Conservation (phyloP, 176 grass and related monocot species). For the Avena insularis region DNA sequence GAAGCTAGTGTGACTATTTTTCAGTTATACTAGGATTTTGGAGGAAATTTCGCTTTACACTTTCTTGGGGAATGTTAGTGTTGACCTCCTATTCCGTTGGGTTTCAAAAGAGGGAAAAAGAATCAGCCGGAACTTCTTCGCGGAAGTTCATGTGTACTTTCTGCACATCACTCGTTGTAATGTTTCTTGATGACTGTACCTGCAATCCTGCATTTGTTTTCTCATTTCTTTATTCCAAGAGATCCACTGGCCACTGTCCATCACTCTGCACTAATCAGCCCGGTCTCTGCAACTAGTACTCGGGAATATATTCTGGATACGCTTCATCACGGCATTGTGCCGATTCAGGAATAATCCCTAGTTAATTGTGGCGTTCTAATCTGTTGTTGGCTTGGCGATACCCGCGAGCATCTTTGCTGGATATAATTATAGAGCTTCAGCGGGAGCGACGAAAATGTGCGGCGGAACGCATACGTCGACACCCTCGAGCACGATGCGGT, state of each 20-base stretch:
- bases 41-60: neutral
- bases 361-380: neutral
- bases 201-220: neutral
- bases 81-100: too few relatives aligned
- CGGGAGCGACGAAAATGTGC: slow-evolving; percentile 7
- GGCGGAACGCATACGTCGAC: slow-evolving; percentile 10
- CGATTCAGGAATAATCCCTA: neutral
- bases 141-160: too few relatives aligned
- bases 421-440: neutral
- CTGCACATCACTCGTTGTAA: neutral
- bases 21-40: neutral
- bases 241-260: neutral
- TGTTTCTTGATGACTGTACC: neutral
- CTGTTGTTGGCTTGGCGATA: neutral
- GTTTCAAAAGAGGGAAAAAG: neutral
- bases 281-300: neutral
- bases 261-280: neutral
- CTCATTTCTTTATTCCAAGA: neutral
- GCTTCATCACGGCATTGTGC: neutral
- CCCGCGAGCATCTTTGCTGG: neutral
- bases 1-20: neutral
- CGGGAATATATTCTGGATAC: neutral
- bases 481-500: neutral
- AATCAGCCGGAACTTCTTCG: neutral
- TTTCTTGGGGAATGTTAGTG: neutral